These are phyloP conservation scores for Pseudonitzschia delicatissima DNA, from an alignment of 108 stramenopile genomes.

Conservation along the genomic window DNA sequence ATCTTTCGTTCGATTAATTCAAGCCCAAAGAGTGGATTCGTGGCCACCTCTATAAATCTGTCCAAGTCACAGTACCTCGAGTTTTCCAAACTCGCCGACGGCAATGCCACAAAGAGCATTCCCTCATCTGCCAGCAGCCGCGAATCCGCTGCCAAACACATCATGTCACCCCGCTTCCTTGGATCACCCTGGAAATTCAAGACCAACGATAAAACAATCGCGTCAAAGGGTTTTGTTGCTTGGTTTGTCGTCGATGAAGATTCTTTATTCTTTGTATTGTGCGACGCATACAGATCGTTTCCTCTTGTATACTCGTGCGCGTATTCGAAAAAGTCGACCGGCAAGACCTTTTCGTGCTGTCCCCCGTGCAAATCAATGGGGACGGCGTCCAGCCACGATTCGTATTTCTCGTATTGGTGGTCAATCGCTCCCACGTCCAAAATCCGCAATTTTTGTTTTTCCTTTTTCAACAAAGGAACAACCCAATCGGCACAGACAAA, in stretches of 20 bases:
- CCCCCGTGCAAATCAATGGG: conserved; percentile 17
- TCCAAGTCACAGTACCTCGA: conserved; percentile 17
- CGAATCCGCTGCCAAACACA: conserved; percentile 8
- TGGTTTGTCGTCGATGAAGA: not conserved
- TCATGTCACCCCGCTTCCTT: conserved; percentile 10
- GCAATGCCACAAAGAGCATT: conserved; percentile 15
- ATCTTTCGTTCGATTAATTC: conserved; percentile 6
- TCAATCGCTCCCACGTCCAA: conserved; percentile 18
- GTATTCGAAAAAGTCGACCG: conserved; percentile 15
- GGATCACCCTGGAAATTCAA: conserved; percentile 18
- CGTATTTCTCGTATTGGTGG: conserved; percentile 10
- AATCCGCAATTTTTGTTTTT: conserved; percentile 5
- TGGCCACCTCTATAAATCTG: conserved; percentile 4
- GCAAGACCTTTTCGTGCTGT: conserved; percentile 9
- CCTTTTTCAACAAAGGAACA: conserved; percentile 3
- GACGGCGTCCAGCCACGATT: conserved; percentile 16
- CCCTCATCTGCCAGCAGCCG: not conserved
- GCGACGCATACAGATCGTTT: not conserved
- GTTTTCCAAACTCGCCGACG: conserved; percentile 11
- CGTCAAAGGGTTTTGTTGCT: conserved; percentile 4
- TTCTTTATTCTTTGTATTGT: not conserved
- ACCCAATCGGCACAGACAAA: conserved; percentile 23
- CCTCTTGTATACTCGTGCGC: conserved; percentile 5
- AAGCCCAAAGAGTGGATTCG: not conserved
- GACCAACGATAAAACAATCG: conserved; percentile 13